These are phyloP conservation scores for Trichoderma sp. DNA, from an alignment of 2,329 filamentous ascomycete genomes.

Conservation along the genomic window DNA sequence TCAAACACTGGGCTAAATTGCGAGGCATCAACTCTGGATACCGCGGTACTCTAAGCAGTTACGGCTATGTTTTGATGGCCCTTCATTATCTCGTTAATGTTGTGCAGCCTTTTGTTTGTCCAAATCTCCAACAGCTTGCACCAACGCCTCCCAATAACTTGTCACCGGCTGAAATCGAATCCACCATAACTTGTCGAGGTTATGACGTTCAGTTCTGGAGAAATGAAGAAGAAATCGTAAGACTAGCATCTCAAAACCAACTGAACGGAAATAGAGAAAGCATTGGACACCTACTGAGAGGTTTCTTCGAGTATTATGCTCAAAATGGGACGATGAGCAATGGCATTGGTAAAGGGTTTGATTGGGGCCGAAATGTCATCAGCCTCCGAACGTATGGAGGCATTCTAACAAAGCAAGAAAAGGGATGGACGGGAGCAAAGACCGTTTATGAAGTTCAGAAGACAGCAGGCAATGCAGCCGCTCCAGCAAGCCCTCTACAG, in stretches of 20 bases:
- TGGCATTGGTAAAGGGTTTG: constrained; percentile 61
- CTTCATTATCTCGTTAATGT: constrained; percentile 88
- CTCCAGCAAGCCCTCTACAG: background rate
- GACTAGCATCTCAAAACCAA: constrained; percentile 57
- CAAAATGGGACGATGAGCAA: constrained; percentile 58
- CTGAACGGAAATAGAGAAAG: constrained; percentile 70
- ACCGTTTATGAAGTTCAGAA: constrained; percentile 60
- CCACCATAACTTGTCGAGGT: constrained; percentile 55
- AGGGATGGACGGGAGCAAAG: constrained; percentile 84
- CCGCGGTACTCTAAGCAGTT: constrained; percentile 81
- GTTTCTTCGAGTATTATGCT: constrained; percentile 88
- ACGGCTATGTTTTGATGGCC: constrained; percentile 91
- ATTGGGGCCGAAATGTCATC: constrained; percentile 79
- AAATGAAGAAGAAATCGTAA: constrained; percentile 68
- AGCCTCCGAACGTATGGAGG: constrained; percentile 74
- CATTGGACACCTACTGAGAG: constrained; percentile 70
- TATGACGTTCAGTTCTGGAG: constrained; percentile 77
- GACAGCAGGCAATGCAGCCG: background rate
- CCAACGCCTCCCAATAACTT: constrained; percentile 43
- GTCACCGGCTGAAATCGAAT: constrained; percentile 31
- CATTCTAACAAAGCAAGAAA: constrained; percentile 70
- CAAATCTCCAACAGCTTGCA: constrained; percentile 71
- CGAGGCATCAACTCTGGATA: constrained; percentile 87
- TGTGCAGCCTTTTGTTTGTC: constrained; percentile 76
- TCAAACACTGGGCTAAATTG: constrained; percentile 88